A percentile compares a stretch with the other conserved stretches of the same genome.
Conservation (phyloP, 2,329 filamentous ascomycete species). For the Curvularia lunata region DNA sequence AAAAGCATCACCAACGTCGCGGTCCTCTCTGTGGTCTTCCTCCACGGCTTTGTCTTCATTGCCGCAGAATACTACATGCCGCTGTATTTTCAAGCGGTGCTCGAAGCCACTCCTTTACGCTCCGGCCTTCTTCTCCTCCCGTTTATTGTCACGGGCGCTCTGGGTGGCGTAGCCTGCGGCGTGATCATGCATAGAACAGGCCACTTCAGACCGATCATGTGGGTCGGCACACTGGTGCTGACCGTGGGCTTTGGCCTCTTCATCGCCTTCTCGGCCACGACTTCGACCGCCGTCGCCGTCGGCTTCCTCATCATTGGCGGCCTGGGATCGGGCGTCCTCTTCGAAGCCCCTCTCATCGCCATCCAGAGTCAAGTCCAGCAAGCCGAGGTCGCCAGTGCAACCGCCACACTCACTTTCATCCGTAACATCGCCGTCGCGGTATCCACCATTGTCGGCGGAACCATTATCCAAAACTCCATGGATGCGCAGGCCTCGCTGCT, state of each 20-base stretch:
- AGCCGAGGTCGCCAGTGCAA: conserved; percentile 59
- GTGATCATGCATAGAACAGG: conserved; percentile 56
- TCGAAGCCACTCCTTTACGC: conserved; percentile 65
- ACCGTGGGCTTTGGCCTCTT: conserved; percentile 47
- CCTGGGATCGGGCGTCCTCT: conserved; percentile 59
- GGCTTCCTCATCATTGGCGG: conserved; percentile 59
- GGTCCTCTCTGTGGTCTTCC: conserved; percentile 58
- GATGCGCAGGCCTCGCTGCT: conserved; percentile 58
- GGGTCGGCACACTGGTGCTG: conserved; percentile 41
- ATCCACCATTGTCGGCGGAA: conserved; percentile 58
- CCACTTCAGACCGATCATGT: conserved; percentile 50
- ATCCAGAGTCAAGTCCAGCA: conserved; percentile 61
- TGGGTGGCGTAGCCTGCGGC: conserved; percentile 55
- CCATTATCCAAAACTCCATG: conserved; percentile 66
- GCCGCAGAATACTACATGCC: conserved; percentile 73
- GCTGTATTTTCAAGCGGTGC: conserved; percentile 73
- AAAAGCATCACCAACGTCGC: conserved; percentile 62
- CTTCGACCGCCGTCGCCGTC: conserved; percentile 48
- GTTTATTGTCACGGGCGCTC: conserved; percentile 56
- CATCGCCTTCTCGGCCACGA: conserved; percentile 38
- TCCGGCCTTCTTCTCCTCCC: conserved; percentile 69
- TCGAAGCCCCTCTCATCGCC: conserved; percentile 62
- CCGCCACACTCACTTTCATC: conserved; percentile 59
- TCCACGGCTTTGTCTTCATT: conserved; percentile 58
- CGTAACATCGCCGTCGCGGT: conserved; percentile 55